Percentiles rank a stretch among this genome's conserved stretches.
Evolutionary conservation across 2,329 filamentous ascomycete species (phyloP).

Genomic region (Penicillium corylophilum): DNA sequence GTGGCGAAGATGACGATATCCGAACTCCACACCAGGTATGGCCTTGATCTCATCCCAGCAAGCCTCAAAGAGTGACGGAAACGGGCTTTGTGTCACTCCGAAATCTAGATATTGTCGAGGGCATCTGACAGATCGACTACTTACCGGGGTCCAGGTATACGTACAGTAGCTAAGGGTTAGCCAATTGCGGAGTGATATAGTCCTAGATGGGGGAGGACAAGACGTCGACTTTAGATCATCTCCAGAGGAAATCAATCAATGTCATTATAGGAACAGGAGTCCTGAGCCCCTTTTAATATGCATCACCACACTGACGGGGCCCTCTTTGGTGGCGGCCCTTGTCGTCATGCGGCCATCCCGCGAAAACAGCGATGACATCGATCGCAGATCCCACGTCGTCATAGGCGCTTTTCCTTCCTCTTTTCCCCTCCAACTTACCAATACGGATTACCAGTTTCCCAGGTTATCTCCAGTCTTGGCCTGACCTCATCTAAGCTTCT

Average conservation of each 20-base stretch:
- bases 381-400: slow-evolving; percentile 11
- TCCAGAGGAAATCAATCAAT: not conserved
- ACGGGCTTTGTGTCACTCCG: not conserved
- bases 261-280: not conserved
- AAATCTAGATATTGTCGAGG: not conserved
- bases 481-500: not conserved
- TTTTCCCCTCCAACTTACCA: not conserved
- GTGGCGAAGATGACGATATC: slow-evolving; percentile 6
- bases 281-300: not conserved
- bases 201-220: not conserved
- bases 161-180: too few species aligned
- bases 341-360: not conserved
- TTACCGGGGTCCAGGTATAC: too few species aligned
- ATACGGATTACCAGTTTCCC: not conserved
- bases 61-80: not conserved
- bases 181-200: not conserved
- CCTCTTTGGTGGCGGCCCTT: not conserved
- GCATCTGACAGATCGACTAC: not conserved
- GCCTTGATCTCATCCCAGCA: not conserved
- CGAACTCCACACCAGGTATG: slow-evolving; percentile 1
- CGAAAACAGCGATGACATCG: slow-evolving; percentile 16
- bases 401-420: slow-evolving; percentile 14
- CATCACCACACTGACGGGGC: not conserved
- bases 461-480: not conserved
- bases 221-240: slow-evolving; percentile 1